phyloP scores from a whole-genome alignment of 441 rosid species.

The Corymbia calophylla region DNA sequence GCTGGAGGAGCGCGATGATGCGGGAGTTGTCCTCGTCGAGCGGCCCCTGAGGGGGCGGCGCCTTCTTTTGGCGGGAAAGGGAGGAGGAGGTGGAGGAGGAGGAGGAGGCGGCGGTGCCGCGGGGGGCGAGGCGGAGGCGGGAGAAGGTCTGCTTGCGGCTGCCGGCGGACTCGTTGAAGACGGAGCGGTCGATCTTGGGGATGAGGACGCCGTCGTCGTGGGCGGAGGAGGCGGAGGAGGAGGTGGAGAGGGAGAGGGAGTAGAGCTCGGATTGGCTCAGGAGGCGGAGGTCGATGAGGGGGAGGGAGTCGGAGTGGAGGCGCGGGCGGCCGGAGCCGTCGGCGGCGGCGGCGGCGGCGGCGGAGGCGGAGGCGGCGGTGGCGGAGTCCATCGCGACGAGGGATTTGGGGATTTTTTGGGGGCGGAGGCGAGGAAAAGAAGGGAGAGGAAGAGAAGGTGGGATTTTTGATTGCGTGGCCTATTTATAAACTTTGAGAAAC shows the following conservation, averaged over 20 bases:
- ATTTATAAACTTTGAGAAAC: not conserved
- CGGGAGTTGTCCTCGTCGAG: slow-evolving; percentile 40
- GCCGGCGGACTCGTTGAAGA: slow-evolving; percentile 94
- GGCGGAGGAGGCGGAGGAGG: slow-evolving; percentile 18
- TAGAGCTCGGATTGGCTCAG: slow-evolving; percentile 54
- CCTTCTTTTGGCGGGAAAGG: not conserved
- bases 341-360: not conserved
- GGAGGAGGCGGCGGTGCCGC: slow-evolving; percentile 7
- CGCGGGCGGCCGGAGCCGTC: not conserved
- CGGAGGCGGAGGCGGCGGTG: slow-evolving; percentile 16
- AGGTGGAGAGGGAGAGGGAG: slow-evolving; percentile 38
- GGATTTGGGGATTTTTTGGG: not conserved
- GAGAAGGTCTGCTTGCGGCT: slow-evolving; percentile 89
- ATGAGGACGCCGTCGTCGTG: slow-evolving; percentile 37
- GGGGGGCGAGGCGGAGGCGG: slow-evolving; percentile 69
- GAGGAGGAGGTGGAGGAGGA: not conserved
- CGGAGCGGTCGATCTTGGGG: slow-evolving; percentile 82
- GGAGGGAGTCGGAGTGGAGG: slow-evolving; percentile 47
- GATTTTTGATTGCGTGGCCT: not conserved
- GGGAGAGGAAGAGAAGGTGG: not conserved
- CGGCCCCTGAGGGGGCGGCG: slow-evolving; percentile 17
- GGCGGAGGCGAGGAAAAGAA: not conserved
- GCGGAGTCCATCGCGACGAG: slow-evolving; percentile 26
- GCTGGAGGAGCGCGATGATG: slow-evolving; percentile 42
- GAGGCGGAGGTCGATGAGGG: slow-evolving; percentile 58